These are phyloP conservation scores for Blastobotrys elegans DNA, from an alignment of 1,139 yeast genomes.

Conservation along the genomic window DNA sequence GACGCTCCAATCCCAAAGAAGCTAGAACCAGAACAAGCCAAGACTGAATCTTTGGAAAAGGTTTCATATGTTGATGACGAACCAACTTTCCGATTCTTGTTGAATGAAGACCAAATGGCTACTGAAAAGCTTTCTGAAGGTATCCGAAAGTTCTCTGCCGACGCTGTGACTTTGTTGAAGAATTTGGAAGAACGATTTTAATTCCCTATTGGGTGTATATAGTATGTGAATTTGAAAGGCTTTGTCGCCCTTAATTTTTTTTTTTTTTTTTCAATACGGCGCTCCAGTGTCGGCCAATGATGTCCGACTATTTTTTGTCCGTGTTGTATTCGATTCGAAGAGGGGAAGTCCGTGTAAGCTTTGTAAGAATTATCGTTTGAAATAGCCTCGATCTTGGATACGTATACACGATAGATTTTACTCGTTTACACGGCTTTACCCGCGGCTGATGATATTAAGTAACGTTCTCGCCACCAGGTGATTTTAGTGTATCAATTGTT, in stretches of 20 bases:
- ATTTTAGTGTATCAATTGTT: too few relatives aligned
- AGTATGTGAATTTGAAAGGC: neutral
- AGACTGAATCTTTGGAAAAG: conserved; percentile 56
- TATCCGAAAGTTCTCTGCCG: conserved; percentile 95
- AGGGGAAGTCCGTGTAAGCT: too few relatives aligned
- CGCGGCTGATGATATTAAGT: too few relatives aligned
- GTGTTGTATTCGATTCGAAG: too few relatives aligned
- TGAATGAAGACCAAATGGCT: conserved; percentile 98
- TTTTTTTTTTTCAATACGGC: neutral
- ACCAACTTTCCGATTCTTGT: conserved; percentile 80
- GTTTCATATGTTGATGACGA: conserved; percentile 81
- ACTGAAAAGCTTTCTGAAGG: conserved; percentile 97
- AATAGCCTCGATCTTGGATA: neutral
- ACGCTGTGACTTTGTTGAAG: conserved; percentile 77
- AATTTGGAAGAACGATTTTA: conserved; percentile 57
- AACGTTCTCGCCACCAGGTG: too few relatives aligned
- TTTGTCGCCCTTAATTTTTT: neutral
- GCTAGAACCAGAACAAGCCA: conserved; percentile 62
- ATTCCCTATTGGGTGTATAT: neutral
- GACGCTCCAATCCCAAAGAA: conserved; percentile 71
- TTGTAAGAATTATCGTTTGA: too few relatives aligned
- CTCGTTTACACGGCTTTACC: neutral
- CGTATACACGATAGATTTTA: too few relatives aligned
- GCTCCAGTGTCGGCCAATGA: too few relatives aligned
- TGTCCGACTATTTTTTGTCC: too few relatives aligned